A percentile compares a stretch with the other conserved stretches of the same genome.
These are phyloP conservation scores for Sporothrix globosa DNA, from an alignment of 2,329 filamentous ascomycete species.

Conservation along the genomic window DNA sequence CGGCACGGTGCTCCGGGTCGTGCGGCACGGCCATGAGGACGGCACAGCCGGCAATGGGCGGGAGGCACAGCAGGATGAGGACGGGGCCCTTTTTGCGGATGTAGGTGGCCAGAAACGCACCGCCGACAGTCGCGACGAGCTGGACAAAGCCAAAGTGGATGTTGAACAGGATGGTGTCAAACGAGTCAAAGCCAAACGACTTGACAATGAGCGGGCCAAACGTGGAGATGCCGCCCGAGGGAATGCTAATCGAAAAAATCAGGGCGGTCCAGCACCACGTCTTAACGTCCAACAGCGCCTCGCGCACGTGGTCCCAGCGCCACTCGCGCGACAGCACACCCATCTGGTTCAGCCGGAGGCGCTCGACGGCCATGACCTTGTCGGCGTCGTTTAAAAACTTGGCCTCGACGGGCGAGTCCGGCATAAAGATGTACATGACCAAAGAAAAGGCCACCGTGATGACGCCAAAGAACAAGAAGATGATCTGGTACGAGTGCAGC, in stretches of 20 bases:
- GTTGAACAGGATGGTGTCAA: conserved; percentile 58
- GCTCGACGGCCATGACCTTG: conserved; percentile 57
- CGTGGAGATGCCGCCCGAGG: conserved; percentile 59
- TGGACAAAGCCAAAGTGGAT: conserved; percentile 61
- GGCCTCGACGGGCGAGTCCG: conserved; percentile 55
- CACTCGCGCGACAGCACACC: conserved; percentile 57
- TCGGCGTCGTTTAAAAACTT: conserved; percentile 56
- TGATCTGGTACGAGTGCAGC: conserved; percentile 50
- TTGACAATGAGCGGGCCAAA: conserved; percentile 58
- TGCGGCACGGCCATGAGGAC: conserved; percentile 40
- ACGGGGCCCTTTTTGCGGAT: conserved; percentile 60
- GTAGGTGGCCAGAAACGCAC: conserved; percentile 58
- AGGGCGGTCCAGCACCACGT: conserved; percentile 63
- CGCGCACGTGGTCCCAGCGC: conserved; percentile 56
- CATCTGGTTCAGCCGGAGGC: conserved; percentile 59
- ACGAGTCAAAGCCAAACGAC: conserved; percentile 55
- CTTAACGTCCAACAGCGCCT: conserved; percentile 60
- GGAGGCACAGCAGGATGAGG: conserved; percentile 38
- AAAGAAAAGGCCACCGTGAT: conserved; percentile 54
- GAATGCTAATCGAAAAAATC: conserved; percentile 57
- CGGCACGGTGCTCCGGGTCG: conserved; percentile 36
- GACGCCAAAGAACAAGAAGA: conserved; percentile 58
- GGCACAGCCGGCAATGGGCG: conserved; percentile 40
- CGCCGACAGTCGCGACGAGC: conserved; percentile 58
- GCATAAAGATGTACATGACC: conserved; percentile 53